Base-by-base conservation (phyloP, 345 rosid species). In the Gossypium rotundifolium region DNA sequence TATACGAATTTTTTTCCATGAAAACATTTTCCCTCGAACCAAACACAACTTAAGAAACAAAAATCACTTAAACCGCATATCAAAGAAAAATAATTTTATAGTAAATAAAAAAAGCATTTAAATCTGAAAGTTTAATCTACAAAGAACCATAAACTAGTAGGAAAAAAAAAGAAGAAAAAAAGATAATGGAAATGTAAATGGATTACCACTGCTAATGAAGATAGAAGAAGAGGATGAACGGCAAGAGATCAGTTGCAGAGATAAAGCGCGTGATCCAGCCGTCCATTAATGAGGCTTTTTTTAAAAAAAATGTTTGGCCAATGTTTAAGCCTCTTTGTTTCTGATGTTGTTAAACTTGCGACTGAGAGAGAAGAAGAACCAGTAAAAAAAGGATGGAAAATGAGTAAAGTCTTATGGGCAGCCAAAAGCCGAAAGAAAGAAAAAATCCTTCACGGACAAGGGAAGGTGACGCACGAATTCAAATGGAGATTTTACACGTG, bases 151-250 rank as follows among this genome's bases (percentile, higher is more conserved):
- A 2, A 14, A 72, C 3, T 12, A 54, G 29, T 38, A 13, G 7
- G 11, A 58, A 12, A 11, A 59, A 4, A 27, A 27, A 27, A 44
- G 18, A 8, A 18, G 7, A 11, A 65, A 7, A 14, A 63, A 22
- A 70, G 22, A 27, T 4, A 73, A 29, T 57, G 6, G 45, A 33
- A 27, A 65, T 13, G 17, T 1, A 49, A 27, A 38, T 42, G 33
- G 62, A 63, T 70, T 70, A 79, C 85, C 85, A 65, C 70, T 60
- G 46, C 3, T 22, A 14, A 55, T 44, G 53, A 74, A 70, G 27
- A 68, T 38, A 33, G 42, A 59, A 54, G 22, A 68, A 42, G 71
- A 38, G 20, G 66, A 11, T 42, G 49, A 72, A 71, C 48, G 62
- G 70, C 12, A 40, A 76, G 76, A 75, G 52, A 57, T 57, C 16